Conservation (phyloP, 805 yeast genomes). For the Saccharomycopsis guyanensis region DNA sequence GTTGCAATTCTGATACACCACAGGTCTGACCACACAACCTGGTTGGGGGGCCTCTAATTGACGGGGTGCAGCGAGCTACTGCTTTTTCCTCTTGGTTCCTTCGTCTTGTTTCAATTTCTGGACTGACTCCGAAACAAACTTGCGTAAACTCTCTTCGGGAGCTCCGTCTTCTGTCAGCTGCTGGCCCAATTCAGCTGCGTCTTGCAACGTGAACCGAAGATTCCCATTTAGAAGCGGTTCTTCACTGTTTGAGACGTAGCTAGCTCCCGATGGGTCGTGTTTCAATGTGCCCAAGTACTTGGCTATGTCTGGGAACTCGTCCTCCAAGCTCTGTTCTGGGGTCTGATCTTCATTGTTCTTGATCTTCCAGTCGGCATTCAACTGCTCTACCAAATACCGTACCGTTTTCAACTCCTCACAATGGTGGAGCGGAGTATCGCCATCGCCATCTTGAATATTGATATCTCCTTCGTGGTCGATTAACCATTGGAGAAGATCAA, state of each 20-base stretch:
- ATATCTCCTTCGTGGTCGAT: conserved; percentile 51
- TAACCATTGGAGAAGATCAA: conserved; percentile 53
- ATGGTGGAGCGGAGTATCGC: conserved; percentile 93
- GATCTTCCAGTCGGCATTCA: conserved; percentile 56
- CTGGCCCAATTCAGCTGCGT: conserved; percentile 29
- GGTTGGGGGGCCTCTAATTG: no score
- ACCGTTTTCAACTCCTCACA: conserved; percentile 69
- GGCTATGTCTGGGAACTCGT: conserved; percentile 73
- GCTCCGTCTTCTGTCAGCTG: conserved; percentile 51
- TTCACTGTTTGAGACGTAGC: not conserved
- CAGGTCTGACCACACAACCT: no score
- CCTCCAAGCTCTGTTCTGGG: conserved; percentile 53
- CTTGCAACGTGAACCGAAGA: conserved; percentile 46
- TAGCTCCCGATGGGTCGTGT: not conserved
- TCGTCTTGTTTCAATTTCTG: conserved; percentile 10
- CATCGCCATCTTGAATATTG: conserved; percentile 77
- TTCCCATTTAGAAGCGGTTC: conserved; percentile 5
- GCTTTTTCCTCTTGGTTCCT: conserved; percentile 19
- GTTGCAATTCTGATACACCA: no score
- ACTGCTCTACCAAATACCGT: conserved; percentile 53
- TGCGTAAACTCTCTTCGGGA: conserved; percentile 63
- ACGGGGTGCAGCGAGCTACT: no score
- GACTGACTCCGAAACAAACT: conserved; percentile 58
- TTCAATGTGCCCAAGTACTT: conserved; percentile 46
- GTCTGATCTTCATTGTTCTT: conserved; percentile 72